Base-by-base conservation (phyloP, 768 basidiomycete genomes). In the Pholiota microspora region DNA sequence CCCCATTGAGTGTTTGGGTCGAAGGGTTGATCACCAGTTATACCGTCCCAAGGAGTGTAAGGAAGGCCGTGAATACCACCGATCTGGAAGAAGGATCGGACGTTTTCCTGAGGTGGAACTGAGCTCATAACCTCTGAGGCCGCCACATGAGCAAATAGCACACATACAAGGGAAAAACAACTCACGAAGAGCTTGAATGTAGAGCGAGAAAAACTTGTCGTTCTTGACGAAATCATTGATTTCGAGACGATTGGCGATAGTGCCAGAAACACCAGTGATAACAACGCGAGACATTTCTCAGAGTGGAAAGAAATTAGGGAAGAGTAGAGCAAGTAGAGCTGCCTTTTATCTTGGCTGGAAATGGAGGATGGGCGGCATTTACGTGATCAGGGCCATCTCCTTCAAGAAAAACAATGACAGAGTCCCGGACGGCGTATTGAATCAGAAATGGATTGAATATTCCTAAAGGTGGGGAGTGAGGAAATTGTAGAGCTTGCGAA, bases 51-150 rank as follows among this genome's bases (percentile, higher is more conserved):
- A 0, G 64, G 58, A 7, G 66, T 63, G 53, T 70, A 76, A 0
- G 82, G 82, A 21, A 76, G 61, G 5, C 81, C 82, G 56, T 84
- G 82, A 53, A 84, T 81, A 15, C 78, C 79, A 3, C 69, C 73
- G 35, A 83, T 69, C 42, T 71, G 67, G 64, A 76, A 79, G 64
- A 71, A 77, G 13, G 80, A 79, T 27, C 49, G 59, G 1, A 69
- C 48, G 4, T 72, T 55, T 34, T 29, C 49, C 58, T 78, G 73
- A 0, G 50, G 10, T 2, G 10, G 64, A 28, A 27, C 65, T 54
- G 42, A 53, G 40, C 65, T 68, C 61, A 76, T 73, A 13, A 53
- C 42, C 54, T 64, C 72, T 77, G 34, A 2, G 2, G 8, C 8
- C 5, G 27, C 44, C 25, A 7, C 16, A 15, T 23, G 50, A 21